These are phyloP conservation scores for Detonula confervacea DNA, from an alignment of 352 stramenopile species.

Conservation along the genomic window DNA sequence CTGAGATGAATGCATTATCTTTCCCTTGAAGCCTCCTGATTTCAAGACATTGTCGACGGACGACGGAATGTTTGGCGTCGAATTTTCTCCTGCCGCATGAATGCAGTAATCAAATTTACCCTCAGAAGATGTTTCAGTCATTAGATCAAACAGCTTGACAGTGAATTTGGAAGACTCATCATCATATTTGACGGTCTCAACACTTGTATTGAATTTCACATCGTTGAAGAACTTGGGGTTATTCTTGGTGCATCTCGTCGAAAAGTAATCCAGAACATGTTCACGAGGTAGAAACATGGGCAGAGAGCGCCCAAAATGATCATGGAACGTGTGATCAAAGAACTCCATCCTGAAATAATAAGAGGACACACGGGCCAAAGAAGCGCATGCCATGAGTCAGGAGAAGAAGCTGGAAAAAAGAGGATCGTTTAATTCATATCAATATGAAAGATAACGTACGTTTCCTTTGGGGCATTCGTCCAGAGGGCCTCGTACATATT, in stretches of 20 bases:
- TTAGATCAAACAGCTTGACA: constrained; percentile 20
- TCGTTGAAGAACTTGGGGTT: constrained; percentile 50
- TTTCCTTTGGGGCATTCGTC: constrained; percentile 65
- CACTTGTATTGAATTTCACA: constrained; percentile 60
- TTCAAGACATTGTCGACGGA: constrained; percentile 15
- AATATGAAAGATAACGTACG: no score
- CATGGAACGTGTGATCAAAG: constrained; percentile 72
- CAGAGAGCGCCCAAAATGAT: constrained; percentile 58
- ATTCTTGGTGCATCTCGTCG: constrained; percentile 47
- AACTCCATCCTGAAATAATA: no score
- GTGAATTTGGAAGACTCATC: constrained; percentile 37
- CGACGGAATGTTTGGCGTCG: constrained; percentile 38
- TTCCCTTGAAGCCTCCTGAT: constrained; percentile 13
- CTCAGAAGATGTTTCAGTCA: background rate
- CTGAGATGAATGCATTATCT: constrained; percentile 33
- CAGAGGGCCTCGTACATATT: constrained; percentile 70
- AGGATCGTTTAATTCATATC: no score
- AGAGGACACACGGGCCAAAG: no score
- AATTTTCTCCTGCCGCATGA: constrained; percentile 66
- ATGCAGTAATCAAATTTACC: constrained; percentile 67
- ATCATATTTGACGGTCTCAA: constrained; percentile 46
- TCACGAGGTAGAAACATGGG: constrained; percentile 56
- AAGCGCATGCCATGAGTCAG: no score
- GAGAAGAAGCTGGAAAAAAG: no score
- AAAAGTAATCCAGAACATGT: constrained; percentile 64